Evolutionary conservation across 805 yeast genomes (phyloP), one percentile per base, ranked within the genome.

Genomic region (Candida insectalens): DNA sequence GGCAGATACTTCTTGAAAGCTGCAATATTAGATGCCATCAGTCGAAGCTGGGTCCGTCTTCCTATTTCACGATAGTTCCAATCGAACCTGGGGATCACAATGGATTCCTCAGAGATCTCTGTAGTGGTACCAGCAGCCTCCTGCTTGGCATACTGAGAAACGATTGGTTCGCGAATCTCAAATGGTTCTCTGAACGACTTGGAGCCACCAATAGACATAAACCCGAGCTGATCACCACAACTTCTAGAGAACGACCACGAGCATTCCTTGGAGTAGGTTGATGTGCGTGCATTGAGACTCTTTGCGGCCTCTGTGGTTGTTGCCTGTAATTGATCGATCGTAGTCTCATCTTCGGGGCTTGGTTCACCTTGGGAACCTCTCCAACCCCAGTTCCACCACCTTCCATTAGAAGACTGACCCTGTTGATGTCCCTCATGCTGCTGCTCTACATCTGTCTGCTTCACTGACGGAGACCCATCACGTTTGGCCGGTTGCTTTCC

Each of bases 161-260:
- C 35, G 4, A 62, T 60, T n/a, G 52, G 31, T 2, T 36, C 19
- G 4, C 43, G 39, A 36, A 51, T 37, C 4, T 33, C 27, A 1
- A 50, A 53, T 1, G 63, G 60, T 13, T 44, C 42, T 16, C 39
- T 40, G 19, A 48, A 45, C 15, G 49, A 47, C 17, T 43, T 42
- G 5, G 60, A 49, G 2, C 61, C 63, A 21, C 44, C 37, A 6
- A 58, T 47, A 2, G 55, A 43, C 14, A 57, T 40, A 19, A 49
- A 46, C 0, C 58, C 58, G 18, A 31, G 30, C 2, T 30, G 28
- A 13, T 38, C 27, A 6, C 36, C 35, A 13, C 7, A 25, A 22
- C 10, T 23, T 29, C 39, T 41, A 5, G 23, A 42, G 25, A 39
- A 53, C 0, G 54, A 59, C 63, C 63, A 58, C 2, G 59, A 44